Conservation (phyloP, 2,329 filamentous ascomycete species). For the Orbilia oligospora region DNA sequence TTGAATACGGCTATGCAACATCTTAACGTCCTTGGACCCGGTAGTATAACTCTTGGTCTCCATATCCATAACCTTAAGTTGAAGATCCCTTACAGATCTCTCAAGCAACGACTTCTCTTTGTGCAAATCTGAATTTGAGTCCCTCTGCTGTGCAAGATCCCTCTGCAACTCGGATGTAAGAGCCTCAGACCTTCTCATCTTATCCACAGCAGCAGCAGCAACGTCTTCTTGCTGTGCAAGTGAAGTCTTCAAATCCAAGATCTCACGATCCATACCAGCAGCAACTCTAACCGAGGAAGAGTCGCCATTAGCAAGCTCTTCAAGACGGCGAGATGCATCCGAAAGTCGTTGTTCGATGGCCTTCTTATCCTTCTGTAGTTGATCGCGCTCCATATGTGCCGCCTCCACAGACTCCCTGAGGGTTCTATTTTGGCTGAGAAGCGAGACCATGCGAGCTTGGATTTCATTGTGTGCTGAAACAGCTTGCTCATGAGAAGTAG, state of each 20-base stretch:
- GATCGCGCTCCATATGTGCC: slow-evolving; percentile 85
- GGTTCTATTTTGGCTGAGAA: slow-evolving; percentile 88
- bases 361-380: slow-evolving; percentile 88
- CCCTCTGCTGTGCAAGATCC: slow-evolving; percentile 88
- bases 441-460: slow-evolving; percentile 89
- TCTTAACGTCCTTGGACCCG: slow-evolving; percentile 93
- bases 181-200: slow-evolving; percentile 95
- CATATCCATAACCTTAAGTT: slow-evolving; percentile 89
- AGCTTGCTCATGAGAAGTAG: slow-evolving; percentile 92
- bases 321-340: slow-evolving; percentile 88
- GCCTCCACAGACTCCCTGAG: slow-evolving; percentile 89
- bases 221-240: slow-evolving; percentile 95
- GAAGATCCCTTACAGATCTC: slow-evolving; percentile 89
- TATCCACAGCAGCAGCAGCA: slow-evolving; percentile 89
- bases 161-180: slow-evolving; percentile 90
- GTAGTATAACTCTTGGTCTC: slow-evolving; percentile 98
- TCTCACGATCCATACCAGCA: slow-evolving; percentile 87
- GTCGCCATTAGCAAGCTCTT: slow-evolving; percentile 87
- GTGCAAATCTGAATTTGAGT: slow-evolving; percentile 83
- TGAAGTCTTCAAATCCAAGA: slow-evolving; percentile 88
- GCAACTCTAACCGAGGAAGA: slow-evolving; percentile 91
- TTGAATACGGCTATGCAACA: slow-evolving; percentile 92
- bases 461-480: slow-evolving; percentile 94
- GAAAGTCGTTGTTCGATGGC: slow-evolving; percentile 85
- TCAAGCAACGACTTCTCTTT: slow-evolving; percentile 91